Evolutionary conservation across 2,329 filamentous ascomycete species (phyloP), one percentile per base, ranked within the genome.

Genomic region (Penicillium sp.): DNA sequence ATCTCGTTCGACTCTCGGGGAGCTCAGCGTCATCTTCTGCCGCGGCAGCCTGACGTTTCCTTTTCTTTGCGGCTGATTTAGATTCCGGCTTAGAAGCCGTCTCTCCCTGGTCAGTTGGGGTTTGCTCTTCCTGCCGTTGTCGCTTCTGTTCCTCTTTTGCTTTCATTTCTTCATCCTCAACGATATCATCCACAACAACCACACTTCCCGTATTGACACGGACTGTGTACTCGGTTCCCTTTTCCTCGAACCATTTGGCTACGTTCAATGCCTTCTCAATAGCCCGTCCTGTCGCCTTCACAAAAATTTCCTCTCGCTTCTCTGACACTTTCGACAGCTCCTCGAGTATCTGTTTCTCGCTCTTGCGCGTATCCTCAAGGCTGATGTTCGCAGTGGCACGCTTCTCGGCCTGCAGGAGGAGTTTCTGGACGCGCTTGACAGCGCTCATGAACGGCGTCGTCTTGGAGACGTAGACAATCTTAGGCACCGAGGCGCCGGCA

Each of bases 241-340:
- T 76, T 53, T 79, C 76, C 67, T 81, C 78, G 61, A 87, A 86
- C 77, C 78, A 83, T 47, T 80, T 67, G 1, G 77, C 84, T 25
- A 87, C 63, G 38, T 77, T 76, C 68, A 86, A 66, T 14, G 80
- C 83, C 67, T 81, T 80, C 54, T 79, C 74, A 59, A 87, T 85
- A 36, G 84, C 84, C 48, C 80, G 77, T 5, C 84, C 84, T 10
- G 82, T 84, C 5, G 80, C 84, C 66, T 85, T 87, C 28, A 87
- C 64, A 59, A 80, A 75, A 1, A 87, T 79, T 43, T 79, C 76
- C 61, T 85, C 82, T 35, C 77, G 63, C 42, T 68, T 63, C 33
- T 75, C 71, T 16, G 71, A 69, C 0, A 62, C 67, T 44, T 69
- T 66, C 47, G 62, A 69, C 25, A 76, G 58, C 50, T 66, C 64